Evolutionary conservation across 805 yeast species (phyloP), one percentile per base, ranked within the genome.

Genomic region (Ogataea corticis): DNA sequence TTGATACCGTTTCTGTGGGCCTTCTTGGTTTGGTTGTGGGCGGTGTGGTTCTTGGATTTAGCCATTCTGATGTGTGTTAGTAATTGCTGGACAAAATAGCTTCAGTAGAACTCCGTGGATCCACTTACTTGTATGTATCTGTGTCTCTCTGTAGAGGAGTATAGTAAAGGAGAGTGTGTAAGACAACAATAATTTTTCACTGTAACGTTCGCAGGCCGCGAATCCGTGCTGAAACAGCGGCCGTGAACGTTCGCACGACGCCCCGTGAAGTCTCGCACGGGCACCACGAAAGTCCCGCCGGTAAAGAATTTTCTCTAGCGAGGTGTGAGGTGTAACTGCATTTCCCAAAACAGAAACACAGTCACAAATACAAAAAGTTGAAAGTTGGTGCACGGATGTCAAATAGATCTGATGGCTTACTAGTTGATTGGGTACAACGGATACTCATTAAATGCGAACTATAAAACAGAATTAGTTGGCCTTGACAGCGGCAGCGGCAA

Each of bases 1-100:
- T 92, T 92, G 82, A 94, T 92, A 82, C 99, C 99, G 87, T 94
- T 94, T 75, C 85, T 91, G 97, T 94, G 99, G 71, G 98, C 98
- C 95, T 94, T 94, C 75, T 78, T 87, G 90, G 86, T 87, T 80
- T 92, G 98, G 95, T 94, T 94, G 80, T 94, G 99, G 79, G 90
- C 91, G 79, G 99, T 94, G 77, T 94, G 98, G 81, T 94, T 94
- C 97, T 94, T 94, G 65, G 98, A 92, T 82, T 94, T 94, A 77
- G 99, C 75, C 99, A 94, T 92, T 78, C 67, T 74, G 70, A 68
- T 33, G 40, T 34, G 17, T 38, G 45, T 37, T 38, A 39, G 42
- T 38, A 41, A 16, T 33, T 16, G 36, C 11, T 21, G 13, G 17
- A 5, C 9, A 17, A 37, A 29, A 30, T 19, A 38, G 41, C 41